Conservation (phyloP, 305 asterid genomes). For the Fraxinus albicans region DNA sequence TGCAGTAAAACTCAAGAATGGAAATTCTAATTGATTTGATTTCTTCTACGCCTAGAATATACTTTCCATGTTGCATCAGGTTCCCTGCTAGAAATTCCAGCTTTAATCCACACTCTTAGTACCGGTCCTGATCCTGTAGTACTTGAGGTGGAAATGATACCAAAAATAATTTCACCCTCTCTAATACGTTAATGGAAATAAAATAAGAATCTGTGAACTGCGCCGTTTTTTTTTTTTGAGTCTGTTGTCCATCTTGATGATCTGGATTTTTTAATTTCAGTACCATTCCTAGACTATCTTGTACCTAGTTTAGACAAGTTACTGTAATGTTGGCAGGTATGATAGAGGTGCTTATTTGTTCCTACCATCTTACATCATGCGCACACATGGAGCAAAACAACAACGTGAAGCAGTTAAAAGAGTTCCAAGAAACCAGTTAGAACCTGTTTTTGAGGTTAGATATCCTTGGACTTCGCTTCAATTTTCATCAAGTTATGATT, state of each 20-base stretch:
- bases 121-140: background rate
- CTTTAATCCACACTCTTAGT: background rate
- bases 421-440: slow-evolving; percentile 65
- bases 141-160: background rate
- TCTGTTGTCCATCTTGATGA: background rate
- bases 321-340: slow-evolving; percentile 50
- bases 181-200: background rate
- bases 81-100: background rate
- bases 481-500: background rate
- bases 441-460: slow-evolving; percentile 70
- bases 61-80: background rate
- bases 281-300: background rate
- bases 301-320: slow-evolving; percentile 14
- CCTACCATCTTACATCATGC: slow-evolving; percentile 91
- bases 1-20: background rate
- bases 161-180: background rate
- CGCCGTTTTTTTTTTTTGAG: background rate
- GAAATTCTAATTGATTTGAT: background rate
- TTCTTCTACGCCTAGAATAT: background rate
- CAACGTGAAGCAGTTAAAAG: slow-evolving; percentile 78
- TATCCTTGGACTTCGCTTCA: background rate
- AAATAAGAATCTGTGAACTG: background rate
- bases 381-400: slow-evolving; percentile 95
- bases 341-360: slow-evolving; percentile 85
- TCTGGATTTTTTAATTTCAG: background rate